Base-by-base conservation (phyloP, 73 alveolate species). In the Paramecium sonneborni region DNA sequence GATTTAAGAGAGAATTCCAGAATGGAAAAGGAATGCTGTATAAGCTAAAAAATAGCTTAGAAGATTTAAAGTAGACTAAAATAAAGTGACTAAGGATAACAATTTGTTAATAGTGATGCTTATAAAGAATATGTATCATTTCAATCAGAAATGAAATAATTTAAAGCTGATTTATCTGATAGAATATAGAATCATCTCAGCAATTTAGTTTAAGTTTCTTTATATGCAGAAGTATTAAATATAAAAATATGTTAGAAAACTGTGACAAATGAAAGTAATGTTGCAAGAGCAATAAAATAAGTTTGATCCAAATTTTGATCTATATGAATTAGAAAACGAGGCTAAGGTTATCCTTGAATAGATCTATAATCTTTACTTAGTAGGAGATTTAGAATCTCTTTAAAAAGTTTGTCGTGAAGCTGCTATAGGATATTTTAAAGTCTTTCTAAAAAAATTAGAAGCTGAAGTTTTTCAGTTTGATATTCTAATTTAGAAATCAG, bases 1-100 rank as follows among this genome's bases (percentile, higher is more conserved):
- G 90, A 79, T 79, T 28, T 79, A 79, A 79, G 90, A 79, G 21
- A 21, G 41, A 79, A 43, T 79, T 18, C 90, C 90, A 14, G 90
- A 79, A 79, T 79, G 90, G 90, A 79, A 79, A 21, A 39, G 76
- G 24, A 79, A 57, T 43, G 90, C 90, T 1, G 5, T 79, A 3
- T 21, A 57, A 24, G 90, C 74, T 37, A 24, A 3, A 79, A 79
- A 44, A 46, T 79, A 7, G 41, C 41, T 0, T 39, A 79, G 15
- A 79, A 79, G 90, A 46, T 79, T 39, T n/a, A 28, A 38, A 41
- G 72, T 20, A 79, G 74, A 79, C 55, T 79, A 8, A 43, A 79
- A 37, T 4, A 79, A n/a, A 21, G 24, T 11, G 90, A 79, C 39
- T 21, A 79, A 23, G 74, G 44, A 1, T 14, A 79, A 79, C 30